A percentile compares a stretch with the other conserved stretches of the same genome.
phyloP scores from a whole-genome alignment of 805 yeast species.

The Yarrowia alimentaria region DNA sequence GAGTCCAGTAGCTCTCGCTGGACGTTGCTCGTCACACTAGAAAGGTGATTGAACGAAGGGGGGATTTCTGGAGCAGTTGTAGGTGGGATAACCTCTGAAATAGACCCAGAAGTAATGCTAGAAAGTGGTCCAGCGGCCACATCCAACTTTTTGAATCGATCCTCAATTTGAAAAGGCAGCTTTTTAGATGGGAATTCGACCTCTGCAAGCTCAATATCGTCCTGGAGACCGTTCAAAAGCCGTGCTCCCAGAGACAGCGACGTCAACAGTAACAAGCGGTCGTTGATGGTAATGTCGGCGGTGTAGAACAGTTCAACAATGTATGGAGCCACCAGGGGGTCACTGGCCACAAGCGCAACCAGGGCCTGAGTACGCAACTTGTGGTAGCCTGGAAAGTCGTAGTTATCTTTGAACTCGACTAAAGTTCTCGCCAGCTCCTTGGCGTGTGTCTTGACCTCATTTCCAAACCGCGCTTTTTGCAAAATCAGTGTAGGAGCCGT shows the following conservation, averaged over 20 bases:
- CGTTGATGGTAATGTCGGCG: slow-evolving; percentile 81
- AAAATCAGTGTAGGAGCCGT: slow-evolving; percentile 60
- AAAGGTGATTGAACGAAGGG: no score
- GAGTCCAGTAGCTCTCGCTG: slow-evolving; percentile 34
- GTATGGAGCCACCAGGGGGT: slow-evolving; percentile 45
- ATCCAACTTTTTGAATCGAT: slow-evolving; percentile 36
- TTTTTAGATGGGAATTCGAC: slow-evolving; percentile 39
- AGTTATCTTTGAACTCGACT: slow-evolving; percentile 55
- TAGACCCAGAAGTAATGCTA: background rate
- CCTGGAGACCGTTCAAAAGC: slow-evolving; percentile 64
- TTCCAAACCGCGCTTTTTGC: slow-evolving; percentile 58
- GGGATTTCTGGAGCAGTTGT: slow-evolving; percentile 28
- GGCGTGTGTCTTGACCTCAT: slow-evolving; percentile 60
- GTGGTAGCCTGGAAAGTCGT: slow-evolving; percentile 59
- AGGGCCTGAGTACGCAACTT: slow-evolving; percentile 61
- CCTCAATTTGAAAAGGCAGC: slow-evolving; percentile 52
- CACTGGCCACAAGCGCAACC: slow-evolving; percentile 60
- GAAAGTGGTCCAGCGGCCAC: slow-evolving; percentile 30
- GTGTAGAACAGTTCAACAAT: slow-evolving; percentile 50
- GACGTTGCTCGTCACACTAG: slow-evolving; percentile 29
- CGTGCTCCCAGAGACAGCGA: slow-evolving; percentile 69
- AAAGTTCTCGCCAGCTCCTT: slow-evolving; percentile 52
- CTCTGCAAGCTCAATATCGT: slow-evolving; percentile 44
- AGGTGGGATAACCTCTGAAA: background rate
- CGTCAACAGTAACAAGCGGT: slow-evolving; percentile 66